Evolutionary conservation across 495 filamentous ascomycete genomes (phyloP).

Genomic region (Aspergillus cavernicola): DNA sequence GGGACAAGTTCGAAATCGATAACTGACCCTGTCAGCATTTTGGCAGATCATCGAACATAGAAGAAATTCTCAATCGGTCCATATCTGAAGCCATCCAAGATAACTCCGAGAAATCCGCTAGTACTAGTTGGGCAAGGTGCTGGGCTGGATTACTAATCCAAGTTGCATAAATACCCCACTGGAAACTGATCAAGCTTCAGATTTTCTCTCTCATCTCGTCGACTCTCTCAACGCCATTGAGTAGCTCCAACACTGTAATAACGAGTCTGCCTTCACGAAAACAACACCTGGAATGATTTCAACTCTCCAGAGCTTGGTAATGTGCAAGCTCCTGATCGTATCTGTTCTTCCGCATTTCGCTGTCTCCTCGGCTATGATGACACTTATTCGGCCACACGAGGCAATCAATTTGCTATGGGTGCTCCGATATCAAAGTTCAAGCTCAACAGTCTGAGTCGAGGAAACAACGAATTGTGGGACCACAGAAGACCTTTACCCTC

Average conservation of each 20-base stretch:
- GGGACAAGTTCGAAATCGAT: no score
- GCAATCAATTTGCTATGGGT: constrained; percentile 21
- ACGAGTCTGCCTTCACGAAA: not conserved
- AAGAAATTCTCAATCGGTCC: no score
- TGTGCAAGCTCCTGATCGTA: constrained; percentile 1
- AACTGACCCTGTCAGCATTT: no score
- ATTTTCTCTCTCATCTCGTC: not conserved
- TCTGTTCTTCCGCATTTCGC: not conserved
- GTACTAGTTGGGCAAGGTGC: no score
- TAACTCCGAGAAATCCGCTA: no score
- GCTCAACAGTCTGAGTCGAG: constrained; percentile 37
- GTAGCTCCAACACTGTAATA: not conserved
- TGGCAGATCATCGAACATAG: no score
- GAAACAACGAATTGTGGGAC: not conserved
- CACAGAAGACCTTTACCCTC: not conserved
- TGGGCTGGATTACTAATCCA: constrained; percentile 3
- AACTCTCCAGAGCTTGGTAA: constrained; percentile 1
- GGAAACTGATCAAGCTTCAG: not conserved
- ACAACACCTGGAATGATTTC: not conserved
- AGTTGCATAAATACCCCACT: not conserved
- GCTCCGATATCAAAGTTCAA: constrained; percentile 28
- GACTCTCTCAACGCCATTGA: not conserved
- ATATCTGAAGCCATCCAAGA: no score
- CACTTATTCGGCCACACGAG: constrained; percentile 24
- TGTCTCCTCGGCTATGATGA: constrained; percentile 27